Evolutionary conservation across 805 yeast species (phyloP).

Genomic region (Wickerhamomyces chambardii): DNA sequence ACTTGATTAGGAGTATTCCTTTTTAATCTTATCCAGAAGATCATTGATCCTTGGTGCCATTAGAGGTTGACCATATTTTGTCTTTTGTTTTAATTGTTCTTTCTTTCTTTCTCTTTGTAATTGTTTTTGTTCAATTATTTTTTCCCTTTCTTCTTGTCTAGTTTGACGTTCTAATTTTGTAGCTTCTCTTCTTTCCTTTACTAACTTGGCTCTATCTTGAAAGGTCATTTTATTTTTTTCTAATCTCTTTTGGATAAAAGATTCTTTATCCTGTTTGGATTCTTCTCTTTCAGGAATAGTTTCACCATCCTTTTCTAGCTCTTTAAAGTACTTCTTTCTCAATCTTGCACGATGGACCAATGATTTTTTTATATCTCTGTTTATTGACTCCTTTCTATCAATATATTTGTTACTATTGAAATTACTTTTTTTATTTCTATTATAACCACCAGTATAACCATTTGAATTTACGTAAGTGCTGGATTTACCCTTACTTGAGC

Average conservation of each 20-base stretch:
- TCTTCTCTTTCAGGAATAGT: slow-evolving; percentile 33
- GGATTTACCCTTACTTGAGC: no score
- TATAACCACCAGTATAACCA: slow-evolving; percentile 5
- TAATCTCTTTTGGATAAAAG: slow-evolving; percentile 8
- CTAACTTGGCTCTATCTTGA: slow-evolving; percentile 25
- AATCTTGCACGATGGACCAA: slow-evolving; percentile 74
- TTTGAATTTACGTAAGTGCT: no score
- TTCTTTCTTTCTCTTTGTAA: slow-evolving; percentile 33
- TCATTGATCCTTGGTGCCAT: slow-evolving; percentile 86
- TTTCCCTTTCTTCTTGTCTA: slow-evolving; percentile 31
- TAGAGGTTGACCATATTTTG: slow-evolving; percentile 75
- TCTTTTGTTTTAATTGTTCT: slow-evolving; percentile 39
- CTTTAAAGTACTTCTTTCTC: slow-evolving; percentile 72
- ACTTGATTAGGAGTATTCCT: slow-evolving; percentile 22
- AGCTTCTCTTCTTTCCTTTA: slow-evolving; percentile 24
- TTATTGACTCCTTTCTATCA: slow-evolving; percentile 20
- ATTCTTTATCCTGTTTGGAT: slow-evolving; percentile 2
- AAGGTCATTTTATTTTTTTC: slow-evolving; percentile 16
- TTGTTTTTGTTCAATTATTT: slow-evolving; percentile 29
- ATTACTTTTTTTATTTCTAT: slow-evolving; percentile 14
- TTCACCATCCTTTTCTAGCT: slow-evolving; percentile 65
- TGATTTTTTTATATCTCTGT: slow-evolving; percentile 67
- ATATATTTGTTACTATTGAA: background rate
- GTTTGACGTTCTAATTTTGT: slow-evolving; percentile 21
- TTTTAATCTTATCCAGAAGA: slow-evolving; percentile 67